A percentile compares a stretch with the other conserved stretches of the same genome.
Conservation (phyloP, 306 rosid genomes). For the Lathyrus tuberosus region DNA sequence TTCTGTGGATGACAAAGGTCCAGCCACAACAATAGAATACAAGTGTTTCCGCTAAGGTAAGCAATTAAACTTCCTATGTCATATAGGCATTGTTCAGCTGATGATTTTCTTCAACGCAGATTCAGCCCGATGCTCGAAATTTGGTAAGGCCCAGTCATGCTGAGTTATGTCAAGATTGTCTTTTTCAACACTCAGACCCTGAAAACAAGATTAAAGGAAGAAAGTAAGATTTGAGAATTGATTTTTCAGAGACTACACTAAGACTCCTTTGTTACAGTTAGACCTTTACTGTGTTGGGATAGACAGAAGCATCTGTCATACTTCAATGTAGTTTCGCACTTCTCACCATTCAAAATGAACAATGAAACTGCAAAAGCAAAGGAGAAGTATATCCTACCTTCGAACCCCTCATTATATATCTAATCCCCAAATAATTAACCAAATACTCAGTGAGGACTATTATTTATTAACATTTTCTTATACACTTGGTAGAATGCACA, state of each 20-base stretch:
- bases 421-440: constrained; percentile 11
- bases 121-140: constrained; percentile 91
- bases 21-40: constrained; percentile 15
- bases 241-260: not conserved
- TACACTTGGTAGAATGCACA: constrained; percentile 18
- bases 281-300: too few relatives aligned
- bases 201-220: constrained; percentile 36
- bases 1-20: constrained; percentile 30
- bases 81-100: constrained; percentile 43
- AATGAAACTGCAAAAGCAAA: constrained; percentile 1
- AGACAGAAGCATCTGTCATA: not conserved
- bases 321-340: constrained; percentile 6
- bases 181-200: constrained; percentile 92
- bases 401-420: not conserved
- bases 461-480: constrained; percentile 22
- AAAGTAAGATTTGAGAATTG: constrained; percentile 28
- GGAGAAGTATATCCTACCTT: not conserved
- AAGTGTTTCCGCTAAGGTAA: constrained; percentile 19
- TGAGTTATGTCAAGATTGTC: constrained; percentile 96
- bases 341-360: constrained; percentile 10
- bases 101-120: constrained; percentile 62
- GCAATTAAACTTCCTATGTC: constrained; percentile 20
- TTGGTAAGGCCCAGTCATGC: constrained; percentile 91
- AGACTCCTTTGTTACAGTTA: not conserved
- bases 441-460: constrained; percentile 1